These are phyloP conservation scores for Fusarium pseudonygamai DNA, from an alignment of 2,329 filamentous ascomycete genomes.

Conservation along the genomic window DNA sequence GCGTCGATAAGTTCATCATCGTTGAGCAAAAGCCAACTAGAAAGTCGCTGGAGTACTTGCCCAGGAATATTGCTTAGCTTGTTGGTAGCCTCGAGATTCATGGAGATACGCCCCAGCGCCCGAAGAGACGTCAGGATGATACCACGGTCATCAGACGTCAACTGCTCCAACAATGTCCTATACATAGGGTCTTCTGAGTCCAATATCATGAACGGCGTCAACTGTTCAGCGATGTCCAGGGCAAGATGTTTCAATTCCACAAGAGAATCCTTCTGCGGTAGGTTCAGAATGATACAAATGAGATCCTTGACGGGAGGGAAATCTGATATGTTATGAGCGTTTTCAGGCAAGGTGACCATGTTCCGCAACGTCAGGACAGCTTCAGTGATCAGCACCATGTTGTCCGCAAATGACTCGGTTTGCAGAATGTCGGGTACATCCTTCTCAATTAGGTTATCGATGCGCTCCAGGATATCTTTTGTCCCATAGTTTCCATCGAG, in stretches of 20 bases:
- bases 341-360: slow-evolving; percentile 93
- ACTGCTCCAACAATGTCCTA: slow-evolving; percentile 71
- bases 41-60: slow-evolving; percentile 71
- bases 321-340: slow-evolving; percentile 82
- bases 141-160: slow-evolving; percentile 79
- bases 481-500: slow-evolving; percentile 62
- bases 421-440: slow-evolving; percentile 75
- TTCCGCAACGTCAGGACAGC: slow-evolving; percentile 90
- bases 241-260: slow-evolving; percentile 91
- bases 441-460: slow-evolving; percentile 69
- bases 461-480: slow-evolving; percentile 69
- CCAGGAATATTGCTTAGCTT: slow-evolving; percentile 76
- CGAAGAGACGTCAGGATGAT: slow-evolving; percentile 82
- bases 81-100: slow-evolving; percentile 84
- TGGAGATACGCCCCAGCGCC: slow-evolving; percentile 86
- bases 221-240: slow-evolving; percentile 89
- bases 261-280: slow-evolving; percentile 76
- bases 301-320: slow-evolving; percentile 82
- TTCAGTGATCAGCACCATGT: slow-evolving; percentile 82
- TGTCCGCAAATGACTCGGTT: slow-evolving; percentile 74
- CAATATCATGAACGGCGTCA: slow-evolving; percentile 83
- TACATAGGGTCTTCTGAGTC: slow-evolving; percentile 82
- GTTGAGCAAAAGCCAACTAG: slow-evolving; percentile 79
- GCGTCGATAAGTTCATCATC: slow-evolving; percentile 92
- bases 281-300: slow-evolving; percentile 80